Base-by-base conservation (phyloP, 2,329 filamentous ascomycete species). In the Lomentospora prolificans region DNA sequence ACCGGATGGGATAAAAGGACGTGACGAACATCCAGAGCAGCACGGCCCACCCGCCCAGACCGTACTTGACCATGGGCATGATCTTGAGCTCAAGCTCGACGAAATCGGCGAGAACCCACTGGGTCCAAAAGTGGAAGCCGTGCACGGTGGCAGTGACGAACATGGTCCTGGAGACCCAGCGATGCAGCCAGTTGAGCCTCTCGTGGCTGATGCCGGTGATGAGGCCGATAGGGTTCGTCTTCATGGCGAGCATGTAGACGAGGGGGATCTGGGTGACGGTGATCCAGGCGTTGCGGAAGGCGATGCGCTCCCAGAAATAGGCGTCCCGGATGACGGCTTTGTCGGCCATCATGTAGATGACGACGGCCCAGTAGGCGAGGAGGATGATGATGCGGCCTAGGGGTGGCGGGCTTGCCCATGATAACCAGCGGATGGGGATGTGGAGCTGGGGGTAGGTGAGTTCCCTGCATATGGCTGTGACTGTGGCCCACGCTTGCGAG, bases 161-260 rank as follows among this genome's bases (percentile, higher is more conserved):
- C 70, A 89, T 80, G 56, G 82, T 85, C 57, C 86, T 77, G 3
- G 81, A 83, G 8, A 84, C 80, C 85, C 86, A 89, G 58, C 86
- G 78, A 63, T 89, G 86, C 54, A 88, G 68, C 85, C 85, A 89
- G 65, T 87, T 88, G 57, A 89, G 71, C 7, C 82, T 76, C 68
- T 89, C 85, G 63, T 88, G 82, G 58, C 83, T 82, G 8, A 78
- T 75, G 9, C 85, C 85, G 3, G 78, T 75, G 24, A 89, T 68
- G 55, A 76, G 72, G 1, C 80, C 83, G n/a, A 88, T 69, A 19
- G 81, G 63, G 59, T 74, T 83, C 58, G 76, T 74, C 64, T 84
- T 84, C 59, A 78, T 78, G 25, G 80, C 76, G 12, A 87, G 73
- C 2, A 87, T 71, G 61, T 82, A 85, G 8, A 86, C 70, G 19